These are phyloP conservation scores for Cardiospermum halicacabum DNA, from an alignment of 345 rosid species.

Conservation along the genomic window DNA sequence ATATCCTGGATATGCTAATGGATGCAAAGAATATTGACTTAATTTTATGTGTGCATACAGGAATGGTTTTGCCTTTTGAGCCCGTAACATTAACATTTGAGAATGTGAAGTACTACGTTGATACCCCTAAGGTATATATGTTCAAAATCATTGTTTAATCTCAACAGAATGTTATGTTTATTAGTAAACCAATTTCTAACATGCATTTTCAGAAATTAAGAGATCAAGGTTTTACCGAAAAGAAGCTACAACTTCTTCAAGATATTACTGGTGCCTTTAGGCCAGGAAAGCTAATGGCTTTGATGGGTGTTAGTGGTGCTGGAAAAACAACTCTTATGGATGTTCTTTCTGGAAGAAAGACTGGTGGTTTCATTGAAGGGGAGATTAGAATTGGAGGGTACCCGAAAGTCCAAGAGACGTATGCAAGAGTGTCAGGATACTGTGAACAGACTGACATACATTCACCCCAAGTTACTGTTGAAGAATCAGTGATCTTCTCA, in stretches of 20 bases:
- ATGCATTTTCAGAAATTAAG: constrained; percentile 16
- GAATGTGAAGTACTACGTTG: constrained; percentile 26
- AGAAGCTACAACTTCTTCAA: constrained; percentile 51
- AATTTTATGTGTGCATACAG: not conserved
- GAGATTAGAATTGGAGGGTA: constrained; percentile 47
- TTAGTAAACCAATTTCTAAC: not conserved
- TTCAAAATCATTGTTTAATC: not conserved
- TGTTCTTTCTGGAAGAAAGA: constrained; percentile 67
- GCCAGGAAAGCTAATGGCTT: constrained; percentile 60
- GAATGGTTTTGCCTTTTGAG: constrained; percentile 32
- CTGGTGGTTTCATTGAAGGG: constrained; percentile 45
- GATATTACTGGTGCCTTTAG: constrained; percentile 51
- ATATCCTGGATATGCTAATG: not conserved
- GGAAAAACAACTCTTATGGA: constrained; percentile 73
- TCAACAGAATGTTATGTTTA: not conserved
- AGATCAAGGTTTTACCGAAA: constrained; percentile 27
- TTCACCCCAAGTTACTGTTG: constrained; percentile 52
- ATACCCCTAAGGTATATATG: constrained; percentile 28
- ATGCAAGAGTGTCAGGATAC: constrained; percentile 58
- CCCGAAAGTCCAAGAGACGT: constrained; percentile 50
- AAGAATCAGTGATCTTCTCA: constrained; percentile 49
- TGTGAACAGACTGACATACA: constrained; percentile 63
- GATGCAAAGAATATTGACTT: not conserved
- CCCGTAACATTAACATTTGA: constrained; percentile 31
- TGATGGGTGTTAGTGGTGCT: constrained; percentile 74